phyloP scores from a whole-genome alignment of 306 rosid species.

The Acmispon strigosus region DNA sequence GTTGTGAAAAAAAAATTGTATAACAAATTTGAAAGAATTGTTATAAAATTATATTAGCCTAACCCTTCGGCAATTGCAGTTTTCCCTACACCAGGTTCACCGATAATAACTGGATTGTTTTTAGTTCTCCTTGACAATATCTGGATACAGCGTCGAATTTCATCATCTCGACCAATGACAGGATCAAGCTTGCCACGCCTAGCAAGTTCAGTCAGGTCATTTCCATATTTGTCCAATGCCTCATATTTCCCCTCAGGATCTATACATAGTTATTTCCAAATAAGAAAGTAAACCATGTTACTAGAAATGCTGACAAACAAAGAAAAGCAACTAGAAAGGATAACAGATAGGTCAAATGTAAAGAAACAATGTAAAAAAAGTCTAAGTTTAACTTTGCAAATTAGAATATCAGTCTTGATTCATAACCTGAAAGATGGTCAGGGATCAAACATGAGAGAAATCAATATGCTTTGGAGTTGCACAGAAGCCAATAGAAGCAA shows the following conservation, averaged over 20 bases:
- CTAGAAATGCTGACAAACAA: not conserved
- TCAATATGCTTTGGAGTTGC: not conserved
- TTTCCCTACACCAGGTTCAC: conserved; percentile 99
- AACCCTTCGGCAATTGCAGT: conserved; percentile 99
- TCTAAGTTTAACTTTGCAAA: not conserved
- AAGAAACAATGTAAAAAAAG: not conserved
- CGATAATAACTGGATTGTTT: conserved; percentile 94
- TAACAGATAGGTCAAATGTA: not conserved
- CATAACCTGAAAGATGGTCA: too few species aligned
- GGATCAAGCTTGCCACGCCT: conserved; percentile 97
- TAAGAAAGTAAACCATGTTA: not conserved
- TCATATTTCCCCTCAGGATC: conserved; percentile 96
- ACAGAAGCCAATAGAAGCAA: not conserved
- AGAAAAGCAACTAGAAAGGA: conserved; percentile 10
- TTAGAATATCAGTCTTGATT: too few species aligned
- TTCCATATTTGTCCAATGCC: conserved; percentile 85
- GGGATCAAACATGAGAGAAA: too few species aligned
- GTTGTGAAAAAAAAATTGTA: not conserved
- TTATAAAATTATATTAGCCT: conserved; percentile 9
- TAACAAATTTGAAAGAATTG: not conserved
- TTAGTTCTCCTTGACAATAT: conserved; percentile 90
- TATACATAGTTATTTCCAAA: conserved; percentile 20
- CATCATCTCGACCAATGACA: conserved; percentile 95
- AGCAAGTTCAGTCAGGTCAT: conserved; percentile 89
- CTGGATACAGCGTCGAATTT: conserved; percentile 91